These are phyloP conservation scores for Gastrodia elata DNA, from an alignment of 106 monocot genomes.

Conservation along the genomic window DNA sequence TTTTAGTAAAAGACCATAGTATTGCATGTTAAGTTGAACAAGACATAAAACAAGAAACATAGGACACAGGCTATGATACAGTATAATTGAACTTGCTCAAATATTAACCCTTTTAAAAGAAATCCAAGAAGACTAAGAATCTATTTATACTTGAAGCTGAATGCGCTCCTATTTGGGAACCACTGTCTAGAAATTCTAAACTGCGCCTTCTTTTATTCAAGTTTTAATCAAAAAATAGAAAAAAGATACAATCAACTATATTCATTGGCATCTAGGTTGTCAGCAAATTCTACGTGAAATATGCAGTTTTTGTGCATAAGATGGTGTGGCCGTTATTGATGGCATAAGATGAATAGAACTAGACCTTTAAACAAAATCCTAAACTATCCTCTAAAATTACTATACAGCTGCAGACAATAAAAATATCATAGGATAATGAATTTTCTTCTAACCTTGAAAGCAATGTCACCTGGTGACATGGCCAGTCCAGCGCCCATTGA, in stretches of 20 bases:
- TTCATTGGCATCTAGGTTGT: not conserved
- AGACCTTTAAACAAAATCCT: not conserved
- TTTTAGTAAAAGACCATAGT: not conserved
- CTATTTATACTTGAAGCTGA: not conserved
- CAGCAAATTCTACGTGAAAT: not conserved
- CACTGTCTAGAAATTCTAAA: not conserved
- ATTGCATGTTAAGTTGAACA: not conserved
- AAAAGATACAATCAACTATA: not conserved
- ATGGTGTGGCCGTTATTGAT: not conserved
- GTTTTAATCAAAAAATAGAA: not conserved
- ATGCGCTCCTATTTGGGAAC: not conserved
- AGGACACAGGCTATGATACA: not conserved
- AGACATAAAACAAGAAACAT: not conserved
- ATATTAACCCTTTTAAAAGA: not conserved
- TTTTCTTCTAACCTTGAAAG: conserved; percentile 65
- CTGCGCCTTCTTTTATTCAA: not conserved
- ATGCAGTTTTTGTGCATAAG: not conserved
- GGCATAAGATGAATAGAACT: not conserved
- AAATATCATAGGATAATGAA: not conserved
- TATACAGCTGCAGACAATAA: not conserved
- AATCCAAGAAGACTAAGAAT: not conserved
- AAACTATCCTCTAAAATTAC: not conserved
- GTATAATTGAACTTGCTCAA: not conserved
- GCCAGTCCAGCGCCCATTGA: conserved; percentile 98
- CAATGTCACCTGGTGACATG: conserved; percentile 96